Evolutionary conservation across 192 early-diverging fungal species (phyloP).

Genomic region (Rhizoclosmatium globosum): DNA sequence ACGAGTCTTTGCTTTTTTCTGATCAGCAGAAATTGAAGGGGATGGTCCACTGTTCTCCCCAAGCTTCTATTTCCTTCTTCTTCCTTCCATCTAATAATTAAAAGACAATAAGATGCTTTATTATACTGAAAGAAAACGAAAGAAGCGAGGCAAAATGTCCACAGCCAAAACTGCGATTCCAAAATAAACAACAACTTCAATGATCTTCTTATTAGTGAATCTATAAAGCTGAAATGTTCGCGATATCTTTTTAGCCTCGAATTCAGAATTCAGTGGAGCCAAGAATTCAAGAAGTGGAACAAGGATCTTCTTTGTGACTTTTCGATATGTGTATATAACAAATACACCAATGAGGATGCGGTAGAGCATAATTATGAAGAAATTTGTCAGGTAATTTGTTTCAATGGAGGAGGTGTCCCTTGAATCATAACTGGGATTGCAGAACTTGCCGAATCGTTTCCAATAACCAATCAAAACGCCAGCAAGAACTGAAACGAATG

Average conservation of each 20-base stretch:
- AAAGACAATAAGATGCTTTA: too few species aligned
- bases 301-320: slow-evolving; percentile 23
- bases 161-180: slow-evolving; percentile 48
- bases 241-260: background rate
- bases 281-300: slow-evolving; percentile 1
- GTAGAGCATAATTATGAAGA: background rate
- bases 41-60: too few species aligned
- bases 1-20: too few species aligned
- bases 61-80: too few species aligned
- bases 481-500: slow-evolving; percentile 69
- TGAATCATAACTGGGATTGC: background rate
- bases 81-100: too few species aligned
- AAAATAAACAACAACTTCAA: slow-evolving; percentile 44
- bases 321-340: slow-evolving; percentile 18
- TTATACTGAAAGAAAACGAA: slow-evolving; percentile 30
- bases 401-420: background rate
- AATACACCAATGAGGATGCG: background rate
- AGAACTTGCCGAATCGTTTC: background rate
- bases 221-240: slow-evolving; percentile 29
- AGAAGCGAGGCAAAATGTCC: slow-evolving; percentile 38
- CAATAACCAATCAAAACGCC: slow-evolving; percentile 41
- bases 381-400: background rate
- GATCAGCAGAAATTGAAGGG: too few species aligned
- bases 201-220: slow-evolving; percentile 38
- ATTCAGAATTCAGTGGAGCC: background rate